phyloP scores from a whole-genome alignment of 345 rosid species.

The Citrus sp. region DNA sequence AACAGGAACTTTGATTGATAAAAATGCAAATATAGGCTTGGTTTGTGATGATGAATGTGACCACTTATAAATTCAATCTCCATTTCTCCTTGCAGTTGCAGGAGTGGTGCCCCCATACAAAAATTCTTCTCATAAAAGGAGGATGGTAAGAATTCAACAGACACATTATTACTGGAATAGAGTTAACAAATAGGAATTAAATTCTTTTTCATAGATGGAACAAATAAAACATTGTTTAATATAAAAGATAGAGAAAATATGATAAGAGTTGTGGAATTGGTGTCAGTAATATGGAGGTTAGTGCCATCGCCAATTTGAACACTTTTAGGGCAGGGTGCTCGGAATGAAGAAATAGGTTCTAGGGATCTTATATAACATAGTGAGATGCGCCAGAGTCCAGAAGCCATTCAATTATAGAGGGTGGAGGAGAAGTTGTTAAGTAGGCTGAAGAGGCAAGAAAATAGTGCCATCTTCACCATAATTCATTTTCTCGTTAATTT shows the following conservation, averaged over 20 bases:
- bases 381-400: no score
- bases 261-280: background rate
- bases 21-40: background rate
- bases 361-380: no score
- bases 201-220: constrained; percentile 2
- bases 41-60: background rate
- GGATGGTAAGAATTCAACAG: constrained; percentile 4
- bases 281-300: background rate
- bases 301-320: background rate
- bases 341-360: background rate
- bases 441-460: no score
- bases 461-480: no score
- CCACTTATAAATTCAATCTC: constrained; percentile 4
- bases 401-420: no score
- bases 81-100: background rate
- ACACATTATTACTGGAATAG: background rate
- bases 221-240: constrained; percentile 6
- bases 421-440: no score
- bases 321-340: background rate
- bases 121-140: constrained; percentile 11
- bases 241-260: background rate
- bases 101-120: background rate
- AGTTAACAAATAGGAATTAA: background rate
- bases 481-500: no score
- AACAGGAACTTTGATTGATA: background rate